Evolutionary conservation across 805 yeast species (phyloP).

Genomic region (Teunomyces funiuensis): DNA sequence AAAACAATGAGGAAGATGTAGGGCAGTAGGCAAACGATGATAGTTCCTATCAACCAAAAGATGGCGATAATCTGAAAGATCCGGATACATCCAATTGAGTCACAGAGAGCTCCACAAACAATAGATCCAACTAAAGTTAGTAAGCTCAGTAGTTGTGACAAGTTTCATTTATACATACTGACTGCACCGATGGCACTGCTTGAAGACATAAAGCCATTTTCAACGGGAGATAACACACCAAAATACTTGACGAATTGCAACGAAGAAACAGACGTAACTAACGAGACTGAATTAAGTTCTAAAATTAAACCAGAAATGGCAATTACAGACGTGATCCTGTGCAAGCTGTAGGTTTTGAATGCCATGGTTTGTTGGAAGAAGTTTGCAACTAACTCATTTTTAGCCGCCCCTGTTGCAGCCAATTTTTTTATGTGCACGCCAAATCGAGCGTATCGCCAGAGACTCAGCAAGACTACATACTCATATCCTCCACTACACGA

Average conservation of each 20-base stretch:
- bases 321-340: constrained; percentile 8
- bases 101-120: constrained; percentile 28
- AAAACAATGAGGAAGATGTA: constrained; percentile 23
- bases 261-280: constrained; percentile 20
- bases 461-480: background rate
- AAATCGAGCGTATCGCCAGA: background rate
- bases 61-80: constrained; percentile 23
- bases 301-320: constrained; percentile 28
- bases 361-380: background rate
- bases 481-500: too few relatives aligned
- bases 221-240: constrained; percentile 20
- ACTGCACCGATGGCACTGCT: constrained; percentile 38
- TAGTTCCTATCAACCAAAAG: constrained; percentile 30
- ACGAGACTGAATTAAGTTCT: constrained; percentile 29
- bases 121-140: constrained; percentile 32
- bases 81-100: constrained; percentile 26
- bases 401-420: background rate
- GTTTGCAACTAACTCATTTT: background rate
- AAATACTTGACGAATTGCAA: constrained; percentile 20
- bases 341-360: constrained; percentile 4
- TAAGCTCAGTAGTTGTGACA: background rate
- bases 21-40: constrained; percentile 25
- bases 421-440: background rate
- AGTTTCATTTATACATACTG: constrained; percentile 17
- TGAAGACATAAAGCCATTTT: constrained; percentile 24